Base-by-base conservation (phyloP, 1,139 yeast genomes). In the Pichia sp. region DNA sequence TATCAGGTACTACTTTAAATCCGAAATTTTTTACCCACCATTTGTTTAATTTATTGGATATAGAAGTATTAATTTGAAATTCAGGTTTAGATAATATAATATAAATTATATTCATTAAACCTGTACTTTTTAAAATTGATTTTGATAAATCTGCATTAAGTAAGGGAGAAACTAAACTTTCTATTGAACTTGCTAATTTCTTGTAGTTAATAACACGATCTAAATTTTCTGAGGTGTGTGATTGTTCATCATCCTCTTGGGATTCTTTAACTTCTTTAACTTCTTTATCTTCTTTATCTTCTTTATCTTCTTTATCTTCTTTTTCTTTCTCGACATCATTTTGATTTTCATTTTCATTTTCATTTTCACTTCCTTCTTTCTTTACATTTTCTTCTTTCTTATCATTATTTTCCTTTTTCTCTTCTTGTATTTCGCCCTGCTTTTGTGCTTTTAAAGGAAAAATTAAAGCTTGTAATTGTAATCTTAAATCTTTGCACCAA, bases 31-130 rank as follows among this genome's bases (percentile, higher is more conserved):
- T 48, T 1, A 46, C 6, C 44, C 66, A 60, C 47, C 65, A 58
- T 1, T 50, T 44, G 4, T 49, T 46, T 5, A 66, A 45, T 44
- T 56, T 57, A 39, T 51, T 54, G 8, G 52, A 37, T 7, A 28
- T 52, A 34, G 55, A 51, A 4, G 53, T 41, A 0, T 29, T 36
- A 26, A 51, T 36, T 25, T 58, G 51, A n/a, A 57, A 52, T 50
- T 67, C 70, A 2, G 71, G 71, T 50, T 66, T 66, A 43, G 58
- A 65, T 45, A 68, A 53, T 9, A 68, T 55, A 26, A 59, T 55
- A 29, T 60, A 53, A 28, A 69, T 48, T 2, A 68, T 54, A 39
- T 63, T 66, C 38, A 58, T 58, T 9, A 69, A 44, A 31, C 64
- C 65, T 1, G 64, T 53, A 4, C 63, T 53, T 42, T 59, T 62